Base-by-base conservation (phyloP, 768 basidiomycete species). In the Cystobasidium tubakii region DNA sequence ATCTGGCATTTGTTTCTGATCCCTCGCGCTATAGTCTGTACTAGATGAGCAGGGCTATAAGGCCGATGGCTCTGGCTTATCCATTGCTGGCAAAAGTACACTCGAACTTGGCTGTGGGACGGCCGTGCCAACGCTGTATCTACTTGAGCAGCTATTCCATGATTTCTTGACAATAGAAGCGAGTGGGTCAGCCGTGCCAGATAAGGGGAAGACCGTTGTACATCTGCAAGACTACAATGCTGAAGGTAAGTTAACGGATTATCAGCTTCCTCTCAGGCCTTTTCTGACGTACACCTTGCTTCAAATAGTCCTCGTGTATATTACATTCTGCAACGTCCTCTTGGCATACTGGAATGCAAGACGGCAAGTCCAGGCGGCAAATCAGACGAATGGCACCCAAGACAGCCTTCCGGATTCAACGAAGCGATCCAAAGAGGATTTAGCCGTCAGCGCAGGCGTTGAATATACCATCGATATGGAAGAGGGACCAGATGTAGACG, bases 141-240 rank as follows among this genome's bases (percentile, higher is more conserved):
- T 95, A 31, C 55, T 71, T 3, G 69, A 62, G 27, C 33, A 39
- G 9, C 69, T 71, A 70, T 84, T 97, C 0, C 83, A 85, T 6
- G 81, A 85, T 55, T 78, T 93, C 3, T 67, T 84, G 82, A 33
- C 75, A 65, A 31, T 43, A 80, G 77, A 75, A 66, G 15, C 9
- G 63, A 76, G 21, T 29, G 34, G 57, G 1, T 31, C 33, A 25
- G 54, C 72, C 21, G 70, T 74, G 34, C 73, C 34, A 80, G 33
- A 84, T 44, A 88, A 87, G 0, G 82, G 85, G 33, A 77, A 60
- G 69, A 71, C 69, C 25, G 69, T 60, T 19, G 69, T 96, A 9
- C 89, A 92, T 78, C 82, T 96, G 1, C 94, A 97, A 84, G 94
- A 97, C 80, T 98, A 93, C 82, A 98, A 97, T 80, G 82, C 83